Evolutionary conservation across 116 monocot genomes (phyloP).

Genomic region (Dioscorea cayenensis): DNA sequence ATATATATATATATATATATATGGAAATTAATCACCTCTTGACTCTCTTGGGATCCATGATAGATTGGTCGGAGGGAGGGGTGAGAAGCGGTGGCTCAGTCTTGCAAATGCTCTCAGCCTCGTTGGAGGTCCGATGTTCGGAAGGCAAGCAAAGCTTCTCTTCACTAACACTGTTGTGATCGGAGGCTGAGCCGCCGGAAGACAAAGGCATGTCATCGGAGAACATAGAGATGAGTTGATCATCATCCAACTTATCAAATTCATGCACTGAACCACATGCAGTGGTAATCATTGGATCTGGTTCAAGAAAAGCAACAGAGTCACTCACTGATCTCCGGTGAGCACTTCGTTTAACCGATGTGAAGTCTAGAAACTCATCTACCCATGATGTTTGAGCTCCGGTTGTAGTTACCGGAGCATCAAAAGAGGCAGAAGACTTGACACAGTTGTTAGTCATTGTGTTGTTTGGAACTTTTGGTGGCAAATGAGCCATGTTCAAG

Average conservation of each 20-base stretch:
- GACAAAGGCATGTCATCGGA: constrained; percentile 22
- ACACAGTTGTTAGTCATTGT: constrained; percentile 14
- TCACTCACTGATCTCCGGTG: constrained; percentile 58
- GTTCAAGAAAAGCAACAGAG: constrained; percentile 45
- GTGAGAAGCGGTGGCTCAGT: constrained; percentile 3
- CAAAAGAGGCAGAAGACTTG: neutral
- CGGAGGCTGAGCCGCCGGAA: constrained; percentile 9
- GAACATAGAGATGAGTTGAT: constrained; percentile 78
- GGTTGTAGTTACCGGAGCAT: neutral
- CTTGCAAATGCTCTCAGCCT: constrained; percentile 30
- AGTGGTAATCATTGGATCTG: neutral
- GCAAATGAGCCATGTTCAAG: constrained; percentile 61
- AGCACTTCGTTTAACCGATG: constrained; percentile 25
- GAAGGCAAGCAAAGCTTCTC: constrained; percentile 24
- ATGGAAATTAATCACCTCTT: constrained; percentile 45
- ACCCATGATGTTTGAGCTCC: constrained; percentile 27
- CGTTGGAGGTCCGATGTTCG: constrained; percentile 3
- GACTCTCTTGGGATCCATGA: constrained; percentile 77
- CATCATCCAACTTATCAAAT: constrained; percentile 68
- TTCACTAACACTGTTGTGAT: constrained; percentile 25
- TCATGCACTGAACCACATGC: constrained; percentile 3
- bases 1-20: no score
- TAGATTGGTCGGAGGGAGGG: constrained; percentile 1
- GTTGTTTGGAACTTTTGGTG: constrained; percentile 52
- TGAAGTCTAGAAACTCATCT: constrained; percentile 81